Evolutionary conservation across 306 rosid species (phyloP).

Genomic region (Rosa multiflora): DNA sequence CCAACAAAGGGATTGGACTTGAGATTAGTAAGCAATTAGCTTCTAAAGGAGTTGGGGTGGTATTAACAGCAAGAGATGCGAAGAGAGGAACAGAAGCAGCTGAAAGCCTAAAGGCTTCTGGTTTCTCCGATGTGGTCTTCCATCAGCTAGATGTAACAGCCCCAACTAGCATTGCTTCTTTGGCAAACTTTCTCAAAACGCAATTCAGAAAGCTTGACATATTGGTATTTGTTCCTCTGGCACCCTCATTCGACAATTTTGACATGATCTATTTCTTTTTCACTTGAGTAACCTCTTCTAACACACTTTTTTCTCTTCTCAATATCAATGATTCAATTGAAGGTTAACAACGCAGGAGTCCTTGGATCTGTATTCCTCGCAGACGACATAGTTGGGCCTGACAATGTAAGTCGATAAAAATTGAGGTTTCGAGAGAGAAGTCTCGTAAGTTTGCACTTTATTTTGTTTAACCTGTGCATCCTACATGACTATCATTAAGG

Average conservation of each 20-base stretch:
- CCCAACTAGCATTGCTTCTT: slow-evolving; percentile 7
- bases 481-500: too few species aligned
- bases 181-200: not conserved
- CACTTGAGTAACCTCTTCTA: too few species aligned
- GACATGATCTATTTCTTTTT: too few species aligned
- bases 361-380: not conserved
- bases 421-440: not conserved
- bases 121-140: slow-evolving; percentile 11
- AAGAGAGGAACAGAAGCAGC: slow-evolving; percentile 18
- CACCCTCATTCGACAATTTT: too few species aligned
- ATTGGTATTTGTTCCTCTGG: not conserved
- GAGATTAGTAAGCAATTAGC: slow-evolving; percentile 19
- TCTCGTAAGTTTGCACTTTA: too few species aligned
- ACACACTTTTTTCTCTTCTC: too few species aligned
- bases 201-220: slow-evolving; percentile 20
- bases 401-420: not conserved
- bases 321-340: too few species aligned
- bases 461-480: too few species aligned
- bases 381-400: not conserved
- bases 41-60: slow-evolving; percentile 12
- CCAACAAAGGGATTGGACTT: slow-evolving; percentile 25
- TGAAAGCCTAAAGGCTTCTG: slow-evolving; percentile 13
- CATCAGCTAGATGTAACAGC: slow-evolving; percentile 18
- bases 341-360: slow-evolving; percentile 6
- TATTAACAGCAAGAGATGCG: slow-evolving; percentile 20